A percentile compares a stretch with the other conserved stretches of the same genome.
Evolutionary conservation across 2,329 filamentous ascomycete species (phyloP).

Genomic region (Penicillium sp.): DNA sequence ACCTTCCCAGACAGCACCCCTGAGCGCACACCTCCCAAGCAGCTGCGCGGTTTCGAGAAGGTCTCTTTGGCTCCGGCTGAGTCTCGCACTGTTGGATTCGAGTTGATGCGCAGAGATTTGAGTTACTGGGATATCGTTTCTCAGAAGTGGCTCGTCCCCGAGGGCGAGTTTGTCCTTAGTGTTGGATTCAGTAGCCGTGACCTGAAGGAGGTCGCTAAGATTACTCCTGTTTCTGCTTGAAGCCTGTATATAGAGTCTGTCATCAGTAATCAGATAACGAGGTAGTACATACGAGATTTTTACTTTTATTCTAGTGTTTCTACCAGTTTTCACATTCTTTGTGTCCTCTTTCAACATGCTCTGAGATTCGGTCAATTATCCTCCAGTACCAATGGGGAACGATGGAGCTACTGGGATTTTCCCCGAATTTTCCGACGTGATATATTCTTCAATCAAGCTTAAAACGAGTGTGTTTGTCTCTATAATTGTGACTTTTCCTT

Average conservation of each 20-base stretch:
- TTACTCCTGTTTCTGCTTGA: constrained; percentile 1
- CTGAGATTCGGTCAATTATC: too few species aligned
- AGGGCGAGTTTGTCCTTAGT: constrained; percentile 14
- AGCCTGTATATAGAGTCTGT: background rate
- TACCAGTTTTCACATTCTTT: too few species aligned
- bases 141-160: constrained; percentile 56
- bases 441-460: too few species aligned
- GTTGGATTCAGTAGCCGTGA: constrained; percentile 19
- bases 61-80: constrained; percentile 35
- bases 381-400: too few species aligned
- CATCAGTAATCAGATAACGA: background rate
- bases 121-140: constrained; percentile 60
- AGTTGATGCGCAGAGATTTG: constrained; percentile 58
- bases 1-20: constrained; percentile 12
- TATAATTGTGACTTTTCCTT: too few species aligned
- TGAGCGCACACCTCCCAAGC: constrained; percentile 41
- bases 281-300: background rate
- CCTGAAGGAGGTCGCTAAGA: background rate
- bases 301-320: too few species aligned
- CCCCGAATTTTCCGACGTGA: too few species aligned
- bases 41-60: constrained; percentile 64
- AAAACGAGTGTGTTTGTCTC: too few species aligned
- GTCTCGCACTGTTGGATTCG: constrained; percentile 50
- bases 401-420: too few species aligned
- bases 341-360: too few species aligned